Conservation (phyloP, 1,284 basidiomycete species). For the Trametes sp. region DNA sequence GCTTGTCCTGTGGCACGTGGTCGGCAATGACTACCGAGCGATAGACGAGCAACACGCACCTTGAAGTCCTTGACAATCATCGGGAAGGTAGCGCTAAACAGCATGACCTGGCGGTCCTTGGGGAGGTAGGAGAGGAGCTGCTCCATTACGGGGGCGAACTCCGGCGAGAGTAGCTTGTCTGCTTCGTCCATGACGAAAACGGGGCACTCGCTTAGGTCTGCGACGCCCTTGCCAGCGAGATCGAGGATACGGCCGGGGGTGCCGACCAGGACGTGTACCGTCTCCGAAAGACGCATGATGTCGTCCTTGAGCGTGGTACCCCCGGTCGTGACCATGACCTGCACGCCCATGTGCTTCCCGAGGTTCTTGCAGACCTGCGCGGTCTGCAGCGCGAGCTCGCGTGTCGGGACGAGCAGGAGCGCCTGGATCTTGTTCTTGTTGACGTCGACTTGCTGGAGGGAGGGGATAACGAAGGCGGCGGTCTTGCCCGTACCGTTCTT, state of each 20-base stretch:
- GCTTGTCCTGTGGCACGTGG: constrained; percentile 79
- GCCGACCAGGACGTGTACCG: constrained; percentile 96
- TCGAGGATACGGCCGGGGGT: constrained; percentile 98
- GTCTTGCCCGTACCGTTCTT: constrained; percentile 97
- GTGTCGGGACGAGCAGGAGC: constrained; percentile 92
- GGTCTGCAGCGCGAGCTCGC: constrained; percentile 95
- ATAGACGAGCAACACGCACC: constrained; percentile 50
- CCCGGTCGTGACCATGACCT: constrained; percentile 99
- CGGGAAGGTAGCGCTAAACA: constrained; percentile 99
- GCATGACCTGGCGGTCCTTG: constrained; percentile 93
- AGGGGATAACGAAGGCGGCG: constrained; percentile 97
- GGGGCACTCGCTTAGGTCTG: constrained; percentile 93
- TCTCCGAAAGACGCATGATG: constrained; percentile 90
- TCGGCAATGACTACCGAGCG: constrained; percentile 20
- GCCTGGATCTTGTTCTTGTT: constrained; percentile 93
- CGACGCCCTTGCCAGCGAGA: constrained; percentile 92
- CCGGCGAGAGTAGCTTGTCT: constrained; percentile 96
- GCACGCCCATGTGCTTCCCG: constrained; percentile 93
- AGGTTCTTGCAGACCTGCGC: constrained; percentile 97
- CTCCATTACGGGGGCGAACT: constrained; percentile 99
- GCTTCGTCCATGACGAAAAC: constrained; percentile 99
- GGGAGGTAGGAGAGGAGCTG: constrained; percentile 91
- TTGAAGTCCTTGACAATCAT: constrained; percentile 99
- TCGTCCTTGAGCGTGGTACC: constrained; percentile 98
- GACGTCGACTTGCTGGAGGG: constrained; percentile 93